Base-by-base conservation (phyloP, 2,329 filamentous ascomycete species). In the Erysiphe pulchra region DNA sequence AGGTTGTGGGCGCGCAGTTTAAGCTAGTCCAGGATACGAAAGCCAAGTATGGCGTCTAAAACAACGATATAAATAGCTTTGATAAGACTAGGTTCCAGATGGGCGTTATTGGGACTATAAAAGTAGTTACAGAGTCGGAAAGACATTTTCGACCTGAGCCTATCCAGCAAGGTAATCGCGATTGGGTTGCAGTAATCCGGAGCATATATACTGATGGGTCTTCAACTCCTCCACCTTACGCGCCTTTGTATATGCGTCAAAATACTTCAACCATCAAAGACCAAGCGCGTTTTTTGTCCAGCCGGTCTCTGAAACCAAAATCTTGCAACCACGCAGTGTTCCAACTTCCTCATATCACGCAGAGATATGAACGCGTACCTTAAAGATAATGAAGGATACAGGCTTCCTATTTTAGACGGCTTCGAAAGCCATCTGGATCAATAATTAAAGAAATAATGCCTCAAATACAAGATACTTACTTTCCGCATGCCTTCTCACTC, bases 331-430 rank as follows among this genome's bases (percentile, higher is more conserved):
- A 48, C 63, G 42, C 43, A 50, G 16, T 63, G 50, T 60, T 50
- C 62, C 34, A 38, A 60, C 52, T 50, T 61, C 53, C 62, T 63
- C n/a, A n/a, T n/a, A n/a, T 52, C 50, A 61, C 48, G 48, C 51
- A 46, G 49, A 59, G 50, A 59, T 51, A 49, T 54, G 49, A 45
- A 42, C 33, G 18, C 50, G 48, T 36, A 48, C 37, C 45, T 50
- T 50, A 28, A 54, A 60, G 9, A 41, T 13, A n/a, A n/a, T n/a
- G n/a, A n/a, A n/a, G n/a, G n/a, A 44, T 58, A 60, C 52, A 48
- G 53, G 28, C 51, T 64, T 2, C 52, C 65, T 4, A 55, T 65
- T 46, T 50, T 64, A 34, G 56, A 64, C 52, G 51, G 60, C 42
- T 50, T 64, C 53, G 47, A 46, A 62, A 43, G 24, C 13, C 24